Evolutionary conservation across 441 rosid species (phyloP), one percentile per base, ranked within the genome.

Genomic region (Populus trichocarpa): DNA sequence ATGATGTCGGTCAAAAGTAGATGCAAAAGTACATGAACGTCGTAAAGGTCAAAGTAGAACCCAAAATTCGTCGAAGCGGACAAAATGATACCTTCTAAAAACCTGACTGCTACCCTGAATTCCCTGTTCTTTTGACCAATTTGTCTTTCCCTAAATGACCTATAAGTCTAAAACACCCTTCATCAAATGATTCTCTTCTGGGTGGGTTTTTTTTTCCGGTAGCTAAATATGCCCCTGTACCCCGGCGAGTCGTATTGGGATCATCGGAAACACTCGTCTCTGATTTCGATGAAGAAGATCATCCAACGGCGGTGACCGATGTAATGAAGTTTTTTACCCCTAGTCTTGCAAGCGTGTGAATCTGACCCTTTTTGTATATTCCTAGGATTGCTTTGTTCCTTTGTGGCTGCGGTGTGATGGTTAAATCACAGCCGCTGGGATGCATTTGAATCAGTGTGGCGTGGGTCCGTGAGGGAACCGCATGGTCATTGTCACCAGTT

Each of bases 31-130:
- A 71, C 33, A 14, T 10, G 30, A 11, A 26, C 32, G 32, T 30
- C 33, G 35, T 30, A 53, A 69, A 81, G 68, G 87, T 85, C 88
- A 86, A 86, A 85, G 70, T 38, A 73, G 78, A 67, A 53, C 79
- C 80, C 53, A 74, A 73, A 72, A 25, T 77, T 82, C 77, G 75
- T 71, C 77, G 16, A 78, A 75, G 74, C 78, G 81, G 87, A 86
- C 87, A 86, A 81, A 68, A 80, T 83, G 70, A 80, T 82, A 83
- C n/a, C 28, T 57, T 8, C 65, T 20, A 3, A 25, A 0, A 5
- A 36, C 61, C 82, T 68, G 66, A 8, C 75, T 18, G 30, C 79
- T 53, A 65, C 81, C 72, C 81, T 74, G 81, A 74, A 70, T 68
- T 5, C 57, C 3, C 28, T 73, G 4, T 50, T 36, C 30, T 38